A percentile compares a stretch with the other conserved stretches of the same genome.
Evolutionary conservation across 2,329 filamentous ascomycete species (phyloP).

Genomic region (Penicillium paneum): DNA sequence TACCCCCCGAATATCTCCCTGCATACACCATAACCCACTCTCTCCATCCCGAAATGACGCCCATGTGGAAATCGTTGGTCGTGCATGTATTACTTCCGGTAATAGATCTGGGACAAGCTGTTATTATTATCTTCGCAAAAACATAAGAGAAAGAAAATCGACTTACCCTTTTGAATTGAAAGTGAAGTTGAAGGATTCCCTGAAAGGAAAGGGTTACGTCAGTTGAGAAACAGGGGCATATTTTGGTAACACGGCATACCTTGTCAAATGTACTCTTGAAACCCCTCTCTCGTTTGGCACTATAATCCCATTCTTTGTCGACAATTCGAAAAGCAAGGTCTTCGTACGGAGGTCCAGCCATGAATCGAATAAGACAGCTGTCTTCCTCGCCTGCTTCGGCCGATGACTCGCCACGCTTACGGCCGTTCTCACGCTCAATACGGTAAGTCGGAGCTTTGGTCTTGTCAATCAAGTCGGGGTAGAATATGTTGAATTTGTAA

Average conservation of each 20-base stretch:
- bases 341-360: constrained; percentile 91
- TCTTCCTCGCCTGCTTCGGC: constrained; percentile 93
- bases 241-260: constrained; percentile 55
- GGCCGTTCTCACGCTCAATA: constrained; percentile 88
- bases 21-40: constrained; percentile 12
- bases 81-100: constrained; percentile 43
- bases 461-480: constrained; percentile 94
- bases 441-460: constrained; percentile 91
- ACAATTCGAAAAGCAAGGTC: constrained; percentile 97
- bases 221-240: constrained; percentile 6
- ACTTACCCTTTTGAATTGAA: constrained; percentile 94
- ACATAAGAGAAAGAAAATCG: not conserved
- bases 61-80: constrained; percentile 17
- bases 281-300: constrained; percentile 86
- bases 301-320: constrained; percentile 99
- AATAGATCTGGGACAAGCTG: constrained; percentile 42
- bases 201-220: constrained; percentile 36
- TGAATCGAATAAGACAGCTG: constrained; percentile 93
- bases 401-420: constrained; percentile 85
- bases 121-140: constrained; percentile 10
- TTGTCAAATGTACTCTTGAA: constrained; percentile 98
- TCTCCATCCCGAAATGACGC: constrained; percentile 14
- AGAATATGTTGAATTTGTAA: constrained; percentile 99
- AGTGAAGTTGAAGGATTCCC: constrained; percentile 94
- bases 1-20: constrained; percentile 17